Percentiles rank a stretch among this genome's conserved stretches.
These are phyloP conservation scores for Paecilomyces dactylethromorphus DNA, from an alignment of 2,329 filamentous ascomycete genomes.

Conservation along the genomic window DNA sequence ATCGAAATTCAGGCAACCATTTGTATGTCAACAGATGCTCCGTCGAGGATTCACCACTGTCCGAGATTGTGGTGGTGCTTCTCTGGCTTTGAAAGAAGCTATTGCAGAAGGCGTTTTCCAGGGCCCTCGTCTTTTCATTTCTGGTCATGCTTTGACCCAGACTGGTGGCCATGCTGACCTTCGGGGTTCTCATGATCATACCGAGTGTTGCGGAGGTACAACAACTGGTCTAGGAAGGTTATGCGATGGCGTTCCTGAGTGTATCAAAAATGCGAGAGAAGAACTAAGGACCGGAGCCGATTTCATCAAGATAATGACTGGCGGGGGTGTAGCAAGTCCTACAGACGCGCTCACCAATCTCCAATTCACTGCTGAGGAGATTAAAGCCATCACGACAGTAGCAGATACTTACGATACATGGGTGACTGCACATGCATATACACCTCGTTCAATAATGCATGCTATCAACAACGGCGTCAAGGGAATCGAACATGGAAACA, in stretches of 20 bases:
- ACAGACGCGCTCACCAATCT: conserved; percentile 49
- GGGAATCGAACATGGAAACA: conserved; percentile 51
- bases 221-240: conserved; percentile 34
- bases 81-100: conserved; percentile 46
- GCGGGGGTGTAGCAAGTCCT: conserved; percentile 51
- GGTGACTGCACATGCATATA: conserved; percentile 55
- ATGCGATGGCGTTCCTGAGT: conserved; percentile 51
- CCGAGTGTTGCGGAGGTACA: conserved; percentile 43
- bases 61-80: conserved; percentile 54
- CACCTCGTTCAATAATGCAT: conserved; percentile 47
- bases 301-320: conserved; percentile 58
- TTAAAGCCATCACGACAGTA: conserved; percentile 47
- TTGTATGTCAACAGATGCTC: conserved; percentile 40
- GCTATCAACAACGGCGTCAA: conserved; percentile 49
- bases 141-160: conserved; percentile 49
- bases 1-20: conserved; percentile 4
- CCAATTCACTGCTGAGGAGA: conserved; percentile 53
- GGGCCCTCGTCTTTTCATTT: conserved; percentile 52
- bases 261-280: conserved; percentile 46
- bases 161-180: conserved; percentile 54
- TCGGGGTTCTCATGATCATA: conserved; percentile 34
- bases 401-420: conserved; percentile 46
- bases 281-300: conserved; percentile 52
- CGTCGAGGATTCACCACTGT: conserved; percentile 53
- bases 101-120: conserved; percentile 50